These are phyloP conservation scores for Thuidium tamariscinum DNA, from an alignment of 225 moss, liverwort and hornwort genomes.

Conservation along the genomic window DNA sequence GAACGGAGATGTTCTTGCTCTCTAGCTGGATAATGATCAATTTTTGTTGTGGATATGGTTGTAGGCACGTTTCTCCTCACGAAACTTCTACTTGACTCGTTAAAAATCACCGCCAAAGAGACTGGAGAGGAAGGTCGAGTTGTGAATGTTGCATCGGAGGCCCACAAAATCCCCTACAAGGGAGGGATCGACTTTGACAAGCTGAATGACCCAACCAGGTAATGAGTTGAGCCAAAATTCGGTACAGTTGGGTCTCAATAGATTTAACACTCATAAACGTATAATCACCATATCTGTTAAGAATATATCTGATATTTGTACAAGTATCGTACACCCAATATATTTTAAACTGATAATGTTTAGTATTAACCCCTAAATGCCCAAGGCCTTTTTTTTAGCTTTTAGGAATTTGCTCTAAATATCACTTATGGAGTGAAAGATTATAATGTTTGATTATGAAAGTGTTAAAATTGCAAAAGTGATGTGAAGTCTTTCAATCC, in stretches of 20 bases:
- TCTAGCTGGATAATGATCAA: background rate
- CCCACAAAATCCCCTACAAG: slow-evolving; percentile 21
- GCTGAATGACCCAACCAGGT: slow-evolving; percentile 35
- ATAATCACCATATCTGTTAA: background rate
- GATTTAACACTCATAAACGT: background rate
- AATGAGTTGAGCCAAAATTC: background rate
- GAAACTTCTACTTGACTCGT: slow-evolving; percentile 33
- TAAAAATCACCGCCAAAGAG: slow-evolving; percentile 31
- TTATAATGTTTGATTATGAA: too few relatives aligned
- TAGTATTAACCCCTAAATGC: background rate
- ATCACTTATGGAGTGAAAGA: too few relatives aligned
- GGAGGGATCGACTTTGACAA: slow-evolving; percentile 34
- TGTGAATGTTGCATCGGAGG: slow-evolving; percentile 40
- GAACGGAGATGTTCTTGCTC: background rate
- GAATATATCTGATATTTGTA: background rate
- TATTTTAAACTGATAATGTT: background rate
- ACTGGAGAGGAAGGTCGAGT: slow-evolving; percentile 39
- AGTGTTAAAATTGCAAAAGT: too few relatives aligned
- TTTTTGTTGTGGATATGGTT: background rate
- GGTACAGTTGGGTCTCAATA: background rate
- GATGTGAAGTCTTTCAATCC: too few relatives aligned
- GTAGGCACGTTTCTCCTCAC: slow-evolving; percentile 45
- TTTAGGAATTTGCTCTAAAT: too few relatives aligned
- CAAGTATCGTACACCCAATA: background rate
- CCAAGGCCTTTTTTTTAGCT: too few relatives aligned